These are phyloP conservation scores for Kurtzmaniella quercitrusa DNA, from an alignment of 1,139 yeast genomes.

Conservation along the genomic window DNA sequence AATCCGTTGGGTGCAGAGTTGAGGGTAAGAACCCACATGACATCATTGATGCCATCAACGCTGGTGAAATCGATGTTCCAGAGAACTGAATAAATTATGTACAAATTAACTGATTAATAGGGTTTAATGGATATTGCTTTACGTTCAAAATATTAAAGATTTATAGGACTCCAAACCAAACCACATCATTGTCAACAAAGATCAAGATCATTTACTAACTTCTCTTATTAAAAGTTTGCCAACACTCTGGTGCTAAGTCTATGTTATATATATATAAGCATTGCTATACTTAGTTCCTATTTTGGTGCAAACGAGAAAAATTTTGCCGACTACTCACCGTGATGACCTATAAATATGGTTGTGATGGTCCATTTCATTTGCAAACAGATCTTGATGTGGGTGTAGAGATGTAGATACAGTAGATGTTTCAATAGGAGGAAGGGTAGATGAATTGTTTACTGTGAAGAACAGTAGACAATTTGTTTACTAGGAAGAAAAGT, in stretches of 20 bases:
- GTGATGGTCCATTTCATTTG: constrained; percentile 66
- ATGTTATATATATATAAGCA: constrained; percentile 14
- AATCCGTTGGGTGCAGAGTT: constrained; percentile 98
- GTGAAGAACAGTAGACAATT: no score
- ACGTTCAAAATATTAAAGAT: constrained; percentile 5
- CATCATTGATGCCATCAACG: constrained; percentile 95
- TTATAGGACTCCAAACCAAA: no score
- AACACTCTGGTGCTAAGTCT: constrained; percentile 90
- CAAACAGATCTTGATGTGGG: constrained; percentile 17
- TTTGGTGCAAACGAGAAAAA: constrained; percentile 91
- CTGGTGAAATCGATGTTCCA: constrained; percentile 97
- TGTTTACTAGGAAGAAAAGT: neutral
- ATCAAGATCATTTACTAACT: neutral
- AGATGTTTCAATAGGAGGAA: no score
- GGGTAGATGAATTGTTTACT: no score
- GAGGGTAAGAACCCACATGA: constrained; percentile 99
- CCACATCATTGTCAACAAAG: neutral
- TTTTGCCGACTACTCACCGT: constrained; percentile 74
- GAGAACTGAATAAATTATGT: constrained; percentile 58
- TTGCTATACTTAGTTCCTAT: constrained; percentile 79
- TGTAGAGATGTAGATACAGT: neutral
- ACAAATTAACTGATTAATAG: constrained; percentile 32
- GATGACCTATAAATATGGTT: constrained; percentile 36
- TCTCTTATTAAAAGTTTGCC: constrained; percentile 54
- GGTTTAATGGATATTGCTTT: constrained; percentile 25